A percentile compares a stretch with the other conserved stretches of the same genome.
Evolutionary conservation across 441 rosid species (phyloP).

Genomic region (Euphorbia corollata): DNA sequence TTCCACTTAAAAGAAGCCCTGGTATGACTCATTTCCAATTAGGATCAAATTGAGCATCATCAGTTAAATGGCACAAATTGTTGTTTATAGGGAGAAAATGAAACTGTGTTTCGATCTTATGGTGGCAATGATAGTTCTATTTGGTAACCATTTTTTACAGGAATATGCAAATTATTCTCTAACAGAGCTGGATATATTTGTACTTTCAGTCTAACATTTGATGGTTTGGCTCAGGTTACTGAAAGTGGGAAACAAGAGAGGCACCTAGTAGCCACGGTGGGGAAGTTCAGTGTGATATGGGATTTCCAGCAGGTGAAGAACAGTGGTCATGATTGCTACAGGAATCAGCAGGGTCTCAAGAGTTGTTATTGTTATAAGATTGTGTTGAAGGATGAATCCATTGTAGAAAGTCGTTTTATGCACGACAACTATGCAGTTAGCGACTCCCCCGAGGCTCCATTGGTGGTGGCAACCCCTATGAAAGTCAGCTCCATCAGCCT

Average conservation of each 20-base stretch:
- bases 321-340: conserved; percentile 77
- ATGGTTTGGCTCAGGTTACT: conserved; percentile 51
- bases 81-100: not conserved
- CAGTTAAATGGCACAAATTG: not conserved
- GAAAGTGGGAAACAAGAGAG: conserved; percentile 93
- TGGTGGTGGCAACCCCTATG: conserved; percentile 89
- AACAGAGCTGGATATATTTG: not conserved
- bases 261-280: conserved; percentile 87
- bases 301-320: conserved; percentile 94
- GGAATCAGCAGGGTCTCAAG: conserved; percentile 80
- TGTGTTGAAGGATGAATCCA: conserved; percentile 82
- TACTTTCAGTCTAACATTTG: conserved; percentile 10
- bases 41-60: not conserved
- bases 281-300: conserved; percentile 97
- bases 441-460: conserved; percentile 90
- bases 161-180: too few species aligned
- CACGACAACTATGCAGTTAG: conserved; percentile 86
- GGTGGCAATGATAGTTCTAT: too few species aligned
- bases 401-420: conserved; percentile 95
- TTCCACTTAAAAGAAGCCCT: too few species aligned
- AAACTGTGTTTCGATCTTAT: too few species aligned
- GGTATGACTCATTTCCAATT: not conserved
- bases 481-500: conserved; percentile 97
- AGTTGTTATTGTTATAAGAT: conserved; percentile 96
- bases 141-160: too few species aligned